phyloP scores from a whole-genome alignment of 2,329 filamentous ascomycete species.

The Arthroderma uncinatum region DNA sequence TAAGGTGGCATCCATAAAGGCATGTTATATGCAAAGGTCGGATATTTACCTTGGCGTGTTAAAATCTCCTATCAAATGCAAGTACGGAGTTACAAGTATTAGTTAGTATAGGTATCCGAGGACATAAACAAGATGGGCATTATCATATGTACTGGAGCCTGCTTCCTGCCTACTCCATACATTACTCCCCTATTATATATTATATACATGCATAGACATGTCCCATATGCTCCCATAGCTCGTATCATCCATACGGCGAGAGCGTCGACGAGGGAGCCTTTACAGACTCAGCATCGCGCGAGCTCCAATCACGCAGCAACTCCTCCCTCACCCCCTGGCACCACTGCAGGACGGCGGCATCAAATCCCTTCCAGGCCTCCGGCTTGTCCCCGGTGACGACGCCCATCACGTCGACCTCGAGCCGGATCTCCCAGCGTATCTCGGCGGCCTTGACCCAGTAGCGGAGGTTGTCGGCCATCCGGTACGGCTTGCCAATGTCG shows the following conservation, averaged over 20 bases:
- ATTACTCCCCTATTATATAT: too few relatives aligned
- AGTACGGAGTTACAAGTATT: too few relatives aligned
- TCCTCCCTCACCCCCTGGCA: slow-evolving; percentile 72
- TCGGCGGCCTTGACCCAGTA: slow-evolving; percentile 97
- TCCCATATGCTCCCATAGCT: background rate
- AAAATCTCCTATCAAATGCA: too few relatives aligned
- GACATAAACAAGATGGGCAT: too few relatives aligned
- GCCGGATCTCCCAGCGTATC: slow-evolving; percentile 76
- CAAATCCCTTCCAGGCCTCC: slow-evolving; percentile 66
- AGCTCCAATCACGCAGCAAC: slow-evolving; percentile 60
- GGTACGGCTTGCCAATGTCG: slow-evolving; percentile 91
- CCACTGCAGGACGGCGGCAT: slow-evolving; percentile 74
- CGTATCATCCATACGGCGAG: background rate
- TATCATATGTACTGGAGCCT: too few relatives aligned
- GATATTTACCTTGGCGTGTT: too few relatives aligned
- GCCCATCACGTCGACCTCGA: slow-evolving; percentile 75
- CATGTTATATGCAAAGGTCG: too few relatives aligned
- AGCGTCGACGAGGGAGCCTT: background rate
- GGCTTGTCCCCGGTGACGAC: slow-evolving; percentile 63
- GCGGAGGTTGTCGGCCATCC: slow-evolving; percentile 81
- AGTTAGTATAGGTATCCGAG: too few relatives aligned
- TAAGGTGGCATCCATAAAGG: too few relatives aligned
- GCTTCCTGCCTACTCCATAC: too few relatives aligned
- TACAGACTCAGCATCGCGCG: background rate
- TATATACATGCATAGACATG: background rate